These are phyloP conservation scores for Starmera stellimalicola DNA, from an alignment of 1,139 yeast species.

Conservation along the genomic window DNA sequence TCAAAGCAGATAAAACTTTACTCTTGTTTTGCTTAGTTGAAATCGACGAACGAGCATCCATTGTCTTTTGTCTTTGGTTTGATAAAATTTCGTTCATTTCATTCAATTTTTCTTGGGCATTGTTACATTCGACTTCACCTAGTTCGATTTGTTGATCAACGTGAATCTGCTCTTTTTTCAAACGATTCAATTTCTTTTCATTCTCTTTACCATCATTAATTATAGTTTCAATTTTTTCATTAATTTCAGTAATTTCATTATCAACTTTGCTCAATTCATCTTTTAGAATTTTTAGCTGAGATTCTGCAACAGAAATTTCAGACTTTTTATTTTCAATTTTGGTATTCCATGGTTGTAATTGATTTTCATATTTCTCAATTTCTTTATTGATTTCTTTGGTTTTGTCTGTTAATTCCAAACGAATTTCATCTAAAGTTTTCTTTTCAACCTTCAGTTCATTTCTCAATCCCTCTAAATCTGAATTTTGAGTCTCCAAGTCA, in stretches of 20 bases:
- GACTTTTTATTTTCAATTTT: conserved; percentile 59
- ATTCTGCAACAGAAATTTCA: conserved; percentile 52
- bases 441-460: conserved; percentile 44
- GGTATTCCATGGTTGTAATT: conserved; percentile 79
- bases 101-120: conserved; percentile 39
- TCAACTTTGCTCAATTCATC: conserved; percentile 37
- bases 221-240: conserved; percentile 37
- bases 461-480: conserved; percentile 36
- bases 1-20: conserved; percentile 61
- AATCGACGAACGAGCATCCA: conserved; percentile 54
- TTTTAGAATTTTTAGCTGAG: conserved; percentile 53
- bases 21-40: conserved; percentile 57
- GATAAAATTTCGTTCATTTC: conserved; percentile 47
- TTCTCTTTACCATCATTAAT: conserved; percentile 45
- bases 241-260: conserved; percentile 37
- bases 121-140: conserved; percentile 49
- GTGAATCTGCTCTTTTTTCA: conserved; percentile 36
- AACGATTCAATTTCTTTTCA: conserved; percentile 33
- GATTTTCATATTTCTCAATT: conserved; percentile 52
- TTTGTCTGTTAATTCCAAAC: conserved; percentile 60
- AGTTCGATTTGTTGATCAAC: conserved; percentile 42
- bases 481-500: conserved; percentile 28
- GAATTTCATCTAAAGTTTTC: conserved; percentile 47
- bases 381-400: conserved; percentile 57
- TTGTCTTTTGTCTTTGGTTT: conserved; percentile 48